phyloP scores from a whole-genome alignment of 306 rosid species.

The Lathyrus tuberosus region DNA sequence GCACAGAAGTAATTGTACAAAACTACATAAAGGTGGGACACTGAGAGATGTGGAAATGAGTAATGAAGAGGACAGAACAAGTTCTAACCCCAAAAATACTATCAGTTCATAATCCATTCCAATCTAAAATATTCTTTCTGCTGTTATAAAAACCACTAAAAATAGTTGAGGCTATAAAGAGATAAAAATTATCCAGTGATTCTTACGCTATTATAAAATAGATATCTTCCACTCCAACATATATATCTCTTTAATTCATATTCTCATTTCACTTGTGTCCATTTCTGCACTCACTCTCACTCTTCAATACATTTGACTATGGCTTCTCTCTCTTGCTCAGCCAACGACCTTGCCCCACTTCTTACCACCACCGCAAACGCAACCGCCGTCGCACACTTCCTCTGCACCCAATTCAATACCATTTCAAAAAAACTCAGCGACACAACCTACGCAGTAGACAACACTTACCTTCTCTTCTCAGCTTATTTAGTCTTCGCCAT shows the following conservation, averaged over 20 bases:
- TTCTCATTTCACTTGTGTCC: neutral
- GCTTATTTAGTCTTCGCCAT: conserved; percentile 89
- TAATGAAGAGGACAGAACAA: conserved; percentile 8
- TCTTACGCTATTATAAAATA: neutral
- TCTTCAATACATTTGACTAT: neutral
- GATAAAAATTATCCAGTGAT: conserved; percentile 8
- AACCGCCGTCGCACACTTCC: conserved; percentile 54
- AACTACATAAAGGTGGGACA: conserved; percentile 8
- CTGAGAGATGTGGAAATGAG: neutral
- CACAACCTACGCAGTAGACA: conserved; percentile 59
- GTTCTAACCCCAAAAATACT: conserved; percentile 17
- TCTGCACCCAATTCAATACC: conserved; percentile 54
- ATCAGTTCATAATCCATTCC: conserved; percentile 7
- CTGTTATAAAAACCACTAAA: conserved; percentile 27
- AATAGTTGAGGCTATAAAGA: neutral
- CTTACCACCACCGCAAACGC: conserved; percentile 41
- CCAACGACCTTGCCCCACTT: conserved; percentile 53
- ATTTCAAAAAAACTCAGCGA: conserved; percentile 46
- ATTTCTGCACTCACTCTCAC: neutral
- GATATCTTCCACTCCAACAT: neutral
- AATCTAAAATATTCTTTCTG: conserved; percentile 21
- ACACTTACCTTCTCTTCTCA: conserved; percentile 61
- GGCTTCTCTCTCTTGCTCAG: conserved; percentile 61
- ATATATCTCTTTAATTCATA: conserved; percentile 3
- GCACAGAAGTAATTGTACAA: neutral